phyloP scores from a whole-genome alignment of 1,284 basidiomycete species.

The Trichosporon sp. region DNA sequence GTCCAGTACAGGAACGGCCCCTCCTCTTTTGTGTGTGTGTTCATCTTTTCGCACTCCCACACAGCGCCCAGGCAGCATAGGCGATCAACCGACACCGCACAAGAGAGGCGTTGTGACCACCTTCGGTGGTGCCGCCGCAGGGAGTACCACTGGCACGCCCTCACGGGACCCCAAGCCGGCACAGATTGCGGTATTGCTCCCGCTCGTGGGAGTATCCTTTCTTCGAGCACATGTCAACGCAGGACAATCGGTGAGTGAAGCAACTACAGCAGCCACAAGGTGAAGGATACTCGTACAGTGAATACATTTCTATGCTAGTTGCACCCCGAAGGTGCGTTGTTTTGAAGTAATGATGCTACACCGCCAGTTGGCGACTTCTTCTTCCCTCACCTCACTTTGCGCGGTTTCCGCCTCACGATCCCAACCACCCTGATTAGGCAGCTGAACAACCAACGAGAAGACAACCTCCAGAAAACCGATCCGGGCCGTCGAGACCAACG shows the following conservation, averaged over 20 bases:
- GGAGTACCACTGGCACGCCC: too few species aligned
- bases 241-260: too few species aligned
- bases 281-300: not conserved
- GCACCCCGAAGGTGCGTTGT: not conserved
- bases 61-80: not conserved
- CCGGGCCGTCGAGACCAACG: too few species aligned
- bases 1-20: not conserved
- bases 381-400: too few species aligned
- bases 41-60: not conserved
- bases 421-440: too few species aligned
- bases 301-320: slow-evolving; percentile 11
- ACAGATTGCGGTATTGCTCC: too few species aligned
- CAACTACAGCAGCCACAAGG: too few species aligned
- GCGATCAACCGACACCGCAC: too few species aligned
- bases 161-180: too few species aligned
- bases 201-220: too few species aligned
- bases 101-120: not conserved
- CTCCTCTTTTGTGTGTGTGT: not conserved
- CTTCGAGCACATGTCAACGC: too few species aligned
- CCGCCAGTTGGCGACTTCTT: not conserved
- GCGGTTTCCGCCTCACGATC: not conserved
- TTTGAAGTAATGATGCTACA: not conserved
- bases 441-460: not conserved
- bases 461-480: not conserved
- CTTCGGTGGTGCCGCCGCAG: not conserved